Evolutionary conservation across 1,284 basidiomycete species (phyloP), one percentile per base, ranked within the genome.

Genomic region (Cryptococcus sp.): DNA sequence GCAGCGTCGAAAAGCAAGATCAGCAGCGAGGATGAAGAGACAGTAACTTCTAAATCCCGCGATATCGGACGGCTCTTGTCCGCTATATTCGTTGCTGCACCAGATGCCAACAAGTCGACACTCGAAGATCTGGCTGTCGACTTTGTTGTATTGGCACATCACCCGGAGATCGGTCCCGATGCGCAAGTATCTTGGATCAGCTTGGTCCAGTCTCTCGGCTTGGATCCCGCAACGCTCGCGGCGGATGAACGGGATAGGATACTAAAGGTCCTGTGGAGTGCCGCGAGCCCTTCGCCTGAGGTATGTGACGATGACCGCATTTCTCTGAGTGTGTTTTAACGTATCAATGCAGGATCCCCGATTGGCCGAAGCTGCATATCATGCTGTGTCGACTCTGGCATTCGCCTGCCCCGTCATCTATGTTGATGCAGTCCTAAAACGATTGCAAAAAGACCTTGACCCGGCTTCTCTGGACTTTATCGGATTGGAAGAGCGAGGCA

Each of bases 151-250:
- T 70, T 93, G 42, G 85, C 86, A 0, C 91, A 94, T 75, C 91
- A 94, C 76, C 82, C 84, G 5, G 78, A 83, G 15, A 81, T 90
- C 47, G 85, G 89, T 87, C 69, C 72, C 67, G 79, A 81, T 13
- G 82, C 85, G 8, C 82, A 85, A 22, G 85, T 86, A 57, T 83
- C 86, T 1, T 97, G 93, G 92, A 88, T 95, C 61, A 90, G 92
- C 53, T 66, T 91, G 5, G 88, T 88, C 54, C 88, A 91, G 67
- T 83, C 82, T 56, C 86, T 87, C 0, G 76, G 81, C 2, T 71
- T 84, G 5, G 89, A 93, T 73, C 91, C 92, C 1, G 83, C 84
- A 39, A 80, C 83, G 23, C 55, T 79, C 15, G 75, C 71, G 2
- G 50, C 66, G 8, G 64, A 73, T 42, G 58, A 71, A 53, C 60